phyloP scores from a whole-genome alignment of 305 asterid genomes.

The Ajuga reptans region DNA sequence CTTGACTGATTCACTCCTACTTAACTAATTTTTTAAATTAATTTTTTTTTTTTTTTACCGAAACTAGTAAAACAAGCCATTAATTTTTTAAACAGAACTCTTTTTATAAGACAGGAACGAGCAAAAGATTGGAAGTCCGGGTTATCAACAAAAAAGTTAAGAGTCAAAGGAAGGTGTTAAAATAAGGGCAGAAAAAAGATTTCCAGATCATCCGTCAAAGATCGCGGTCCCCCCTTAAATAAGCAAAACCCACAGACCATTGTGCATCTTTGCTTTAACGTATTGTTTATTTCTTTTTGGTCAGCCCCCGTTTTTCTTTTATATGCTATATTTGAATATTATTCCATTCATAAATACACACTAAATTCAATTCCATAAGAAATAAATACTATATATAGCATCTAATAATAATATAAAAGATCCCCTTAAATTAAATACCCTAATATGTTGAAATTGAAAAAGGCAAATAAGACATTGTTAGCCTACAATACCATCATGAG shows the following conservation, averaged over 20 bases:
- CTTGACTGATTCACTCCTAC: no score
- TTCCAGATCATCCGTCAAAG: slow-evolving; percentile 17
- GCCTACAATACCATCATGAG: slow-evolving; percentile 15
- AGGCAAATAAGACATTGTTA: slow-evolving; percentile 24
- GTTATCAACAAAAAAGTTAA: background rate
- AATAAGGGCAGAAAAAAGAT: background rate
- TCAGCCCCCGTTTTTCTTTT: background rate
- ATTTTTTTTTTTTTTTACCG: no score
- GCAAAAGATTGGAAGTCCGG: background rate
- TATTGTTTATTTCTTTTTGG: slow-evolving; percentile 11
- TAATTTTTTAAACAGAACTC: no score
- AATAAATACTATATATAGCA: background rate
- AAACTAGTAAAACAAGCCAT: no score
- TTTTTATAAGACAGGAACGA: no score
- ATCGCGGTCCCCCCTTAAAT: slow-evolving; percentile 19
- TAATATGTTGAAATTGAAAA: background rate
- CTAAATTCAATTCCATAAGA: background rate
- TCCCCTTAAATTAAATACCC: background rate
- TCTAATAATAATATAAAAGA: background rate
- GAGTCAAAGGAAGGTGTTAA: background rate
- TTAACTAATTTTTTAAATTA: no score
- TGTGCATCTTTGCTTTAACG: slow-evolving; percentile 2
- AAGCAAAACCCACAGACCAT: slow-evolving; percentile 16
- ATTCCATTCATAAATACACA: no score
- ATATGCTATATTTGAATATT: no score